Percentiles rank a stretch among this genome's conserved stretches.
Evolutionary conservation across 1,139 yeast species (phyloP).

Genomic region (Dujonia santamariae): DNA sequence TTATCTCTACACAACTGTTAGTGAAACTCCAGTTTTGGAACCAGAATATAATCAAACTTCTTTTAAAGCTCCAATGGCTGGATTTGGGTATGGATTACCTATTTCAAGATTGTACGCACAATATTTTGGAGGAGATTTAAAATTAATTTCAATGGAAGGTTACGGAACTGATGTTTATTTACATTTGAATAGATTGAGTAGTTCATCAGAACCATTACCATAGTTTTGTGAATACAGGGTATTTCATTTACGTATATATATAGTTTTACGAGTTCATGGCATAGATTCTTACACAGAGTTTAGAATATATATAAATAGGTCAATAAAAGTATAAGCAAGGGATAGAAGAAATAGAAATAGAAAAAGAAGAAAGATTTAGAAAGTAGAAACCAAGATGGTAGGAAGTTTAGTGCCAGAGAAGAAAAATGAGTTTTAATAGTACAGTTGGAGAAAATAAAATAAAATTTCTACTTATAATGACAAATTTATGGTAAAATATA

Average conservation of each 20-base stretch:
- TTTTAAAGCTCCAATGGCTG: constrained; percentile 91
- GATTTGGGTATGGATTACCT: constrained; percentile 90
- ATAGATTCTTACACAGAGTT: not conserved
- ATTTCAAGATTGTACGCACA: constrained; percentile 82
- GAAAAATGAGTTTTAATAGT: too few species aligned
- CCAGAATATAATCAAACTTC: constrained; percentile 53
- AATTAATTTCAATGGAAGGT: constrained; percentile 87
- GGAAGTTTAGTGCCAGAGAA: too few species aligned
- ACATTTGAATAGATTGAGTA: constrained; percentile 62
- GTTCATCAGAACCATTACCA: constrained; percentile 47
- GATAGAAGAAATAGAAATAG: not conserved
- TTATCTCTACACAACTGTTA: constrained; percentile 84
- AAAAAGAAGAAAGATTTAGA: not conserved
- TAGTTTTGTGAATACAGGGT: constrained; percentile 14
- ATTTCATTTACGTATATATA: not conserved
- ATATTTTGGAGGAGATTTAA: constrained; percentile 89
- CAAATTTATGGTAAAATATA: too few species aligned
- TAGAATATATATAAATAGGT: not conserved
- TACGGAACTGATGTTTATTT: constrained; percentile 91
- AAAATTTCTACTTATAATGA: too few species aligned
- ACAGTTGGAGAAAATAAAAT: too few species aligned
- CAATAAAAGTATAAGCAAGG: not conserved
- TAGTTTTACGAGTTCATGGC: not conserved
- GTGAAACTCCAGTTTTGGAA: constrained; percentile 66
- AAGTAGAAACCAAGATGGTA: too few species aligned